Percentiles rank a stretch among this genome's conserved stretches.
These are phyloP conservation scores for Isabelozyma pseudorhagii DNA, from an alignment of 805 yeast species.

Conservation along the genomic window DNA sequence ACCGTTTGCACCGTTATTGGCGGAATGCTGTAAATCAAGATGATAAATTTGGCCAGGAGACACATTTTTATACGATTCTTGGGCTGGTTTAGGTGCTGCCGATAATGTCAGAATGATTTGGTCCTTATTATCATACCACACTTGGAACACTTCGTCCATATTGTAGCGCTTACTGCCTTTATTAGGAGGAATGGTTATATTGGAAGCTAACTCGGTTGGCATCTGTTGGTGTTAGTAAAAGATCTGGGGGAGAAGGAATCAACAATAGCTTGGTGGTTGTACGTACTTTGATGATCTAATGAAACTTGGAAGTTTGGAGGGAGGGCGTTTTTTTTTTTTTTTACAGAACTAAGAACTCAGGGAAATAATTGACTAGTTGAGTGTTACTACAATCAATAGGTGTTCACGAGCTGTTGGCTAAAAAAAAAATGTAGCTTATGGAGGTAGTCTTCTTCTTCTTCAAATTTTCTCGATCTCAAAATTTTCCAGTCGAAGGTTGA, in stretches of 20 bases:
- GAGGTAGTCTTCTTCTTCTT: neutral
- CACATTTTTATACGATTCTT: slow-evolving; percentile 27
- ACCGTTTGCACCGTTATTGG: neutral
- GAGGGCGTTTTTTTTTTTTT: neutral
- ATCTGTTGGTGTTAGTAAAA: neutral
- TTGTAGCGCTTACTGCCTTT: slow-evolving; percentile 43
- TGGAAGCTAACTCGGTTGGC: neutral
- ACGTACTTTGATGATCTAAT: neutral
- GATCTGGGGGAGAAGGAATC: no score
- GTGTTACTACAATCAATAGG: neutral
- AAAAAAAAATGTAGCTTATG: neutral
- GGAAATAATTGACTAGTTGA: neutral
- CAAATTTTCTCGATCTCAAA: neutral
- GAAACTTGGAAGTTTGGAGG: neutral
- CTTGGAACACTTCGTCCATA: slow-evolving; percentile 50
- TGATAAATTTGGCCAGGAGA: slow-evolving; percentile 35
- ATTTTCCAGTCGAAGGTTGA: neutral
- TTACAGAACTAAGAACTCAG: neutral
- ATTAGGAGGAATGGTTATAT: slow-evolving; percentile 30
- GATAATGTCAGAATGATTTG: slow-evolving; percentile 12
- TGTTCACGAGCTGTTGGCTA: neutral
- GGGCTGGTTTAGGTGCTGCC: slow-evolving; percentile 3
- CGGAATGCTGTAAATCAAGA: slow-evolving; percentile 23
- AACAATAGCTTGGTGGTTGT: neutral
- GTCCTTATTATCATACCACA: slow-evolving; percentile 42